Evolutionary conservation across 441 rosid genomes (phyloP), one percentile per base, ranked within the genome.

Genomic region (Raphanus hybrid): DNA sequence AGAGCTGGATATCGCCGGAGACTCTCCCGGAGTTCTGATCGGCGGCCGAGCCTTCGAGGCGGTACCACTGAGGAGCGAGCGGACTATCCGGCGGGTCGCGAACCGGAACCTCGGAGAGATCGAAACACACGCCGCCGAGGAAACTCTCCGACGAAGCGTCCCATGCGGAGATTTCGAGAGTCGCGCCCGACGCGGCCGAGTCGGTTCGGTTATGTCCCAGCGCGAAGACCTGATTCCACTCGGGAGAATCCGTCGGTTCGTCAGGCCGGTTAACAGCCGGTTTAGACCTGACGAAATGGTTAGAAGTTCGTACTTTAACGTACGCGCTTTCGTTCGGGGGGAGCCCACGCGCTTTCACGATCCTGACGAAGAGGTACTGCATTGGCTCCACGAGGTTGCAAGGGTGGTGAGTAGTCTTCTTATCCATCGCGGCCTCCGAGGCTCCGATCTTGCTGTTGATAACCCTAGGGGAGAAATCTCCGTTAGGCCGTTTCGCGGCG

Each of bases 61-160:
- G 83, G 72, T 90, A 91, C 99, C 99, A 94, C 67, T 85, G 97
- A 34, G 98, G 98, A 6, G 98, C 98, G n/a, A 92, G 76, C 1
- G 99, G 87, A 77, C 97, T 87, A 79, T 94, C 99, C 9, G 96
- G 98, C 8, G 91, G 91, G 45, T 92, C 97, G 45, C 97, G 84
- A 55, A 92, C 90, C 0, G 88, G 96, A 27, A 92, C 96, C 18
- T 94, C 91, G 0, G 98, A 94, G 43, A 92, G 90, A 80, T 94
- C 97, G 41, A 92, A 88, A 75, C 94, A 86, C 2, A 92, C 90
- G 3, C 98, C 99, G 0, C 99, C 99, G 14, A 94, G 89, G 70
- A 90, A 94, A 63, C 80, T 81, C 83, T 94, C 93, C 32, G 88
- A 75, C 15, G 84, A 85, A 39, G 83, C 75, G 78, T 91, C 97